Evolutionary conservation across 139 green algal genomes (phyloP), one percentile per base, ranked within the genome.

Genomic region (Closterium sp.): DNA sequence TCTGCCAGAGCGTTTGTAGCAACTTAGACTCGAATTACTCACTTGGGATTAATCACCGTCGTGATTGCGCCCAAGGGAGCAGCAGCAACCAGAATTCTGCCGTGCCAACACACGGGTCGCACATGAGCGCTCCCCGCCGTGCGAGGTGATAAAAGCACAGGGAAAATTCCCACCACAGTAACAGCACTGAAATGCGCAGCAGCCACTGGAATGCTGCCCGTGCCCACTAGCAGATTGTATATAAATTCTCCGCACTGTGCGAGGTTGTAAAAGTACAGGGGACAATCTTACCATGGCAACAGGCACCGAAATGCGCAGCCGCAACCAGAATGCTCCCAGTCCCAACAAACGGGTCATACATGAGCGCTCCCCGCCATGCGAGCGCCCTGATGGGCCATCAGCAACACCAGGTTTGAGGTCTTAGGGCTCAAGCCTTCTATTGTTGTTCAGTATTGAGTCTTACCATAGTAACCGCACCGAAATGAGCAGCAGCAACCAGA

Each of bases 241-340:
- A 97, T 94, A 43, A 97, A 88, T 16, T 83, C 87, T 35, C 94
- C 89, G 69, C 81, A 23, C 84, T n/a, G 23, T n/a, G n/a, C n/a
- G n/a, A n/a, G n/a, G 7, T 23, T 97, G 92, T 12, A 55, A 55
- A 4, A 4, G 6, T 55, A 55, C 36, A 55, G 36, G 4, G 6
- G 36, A 12, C 36, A 55, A 12, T 55, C 36, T 6, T 6, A 55
- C 36, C 36, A 55, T 12, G 6, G 36, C 6, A 55, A 55, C 6
- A 23, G 81, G 91, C 88, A 3, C 92, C 92, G n/a, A 95, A 93
- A 33, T 96, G 88, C 23, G 96, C 96, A 10, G 96, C 96, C 3
- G 97, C 96, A 34, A 99, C 93, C 19, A 99, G 93, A 34, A 98
- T 96, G 94, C 95, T 97, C 43, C 98, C 98, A 0, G 97, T 99